These are phyloP conservation scores for Bipolaris victoriae DNA, from an alignment of 2,329 filamentous ascomycete species.

Conservation along the genomic window DNA sequence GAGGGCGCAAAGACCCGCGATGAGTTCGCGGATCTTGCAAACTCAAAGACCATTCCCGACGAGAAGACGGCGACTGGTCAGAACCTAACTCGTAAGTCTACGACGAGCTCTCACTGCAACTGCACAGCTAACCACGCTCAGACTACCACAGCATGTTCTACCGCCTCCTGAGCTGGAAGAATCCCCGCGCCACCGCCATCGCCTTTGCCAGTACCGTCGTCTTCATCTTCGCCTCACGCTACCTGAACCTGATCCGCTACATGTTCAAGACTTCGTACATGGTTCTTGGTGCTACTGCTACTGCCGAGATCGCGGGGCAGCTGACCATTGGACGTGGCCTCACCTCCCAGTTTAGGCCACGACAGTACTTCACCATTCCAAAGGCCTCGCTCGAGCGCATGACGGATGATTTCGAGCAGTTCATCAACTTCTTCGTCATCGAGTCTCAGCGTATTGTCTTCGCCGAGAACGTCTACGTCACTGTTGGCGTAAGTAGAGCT, in stretches of 20 bases:
- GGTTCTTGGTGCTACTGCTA: conserved; percentile 64
- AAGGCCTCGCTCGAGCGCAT: conserved; percentile 67
- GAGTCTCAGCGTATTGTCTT: conserved; percentile 71
- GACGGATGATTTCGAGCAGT: conserved; percentile 67
- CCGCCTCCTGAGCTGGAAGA: conserved; percentile 70
- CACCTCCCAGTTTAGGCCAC: conserved; percentile 65
- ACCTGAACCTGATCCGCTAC: conserved; percentile 67
- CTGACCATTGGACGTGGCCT: conserved; percentile 63
- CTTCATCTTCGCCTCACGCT: conserved; percentile 68
- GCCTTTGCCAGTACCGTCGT: conserved; percentile 62
- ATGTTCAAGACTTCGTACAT: conserved; percentile 66
- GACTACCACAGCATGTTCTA: conserved; percentile 72
- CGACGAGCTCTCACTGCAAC: background rate
- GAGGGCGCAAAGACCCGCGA: conserved; percentile 62
- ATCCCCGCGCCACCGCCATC: conserved; percentile 67
- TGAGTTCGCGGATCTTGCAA: conserved; percentile 65
- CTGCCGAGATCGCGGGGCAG: conserved; percentile 63
- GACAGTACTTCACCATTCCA: conserved; percentile 69
- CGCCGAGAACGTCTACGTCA: conserved; percentile 68
- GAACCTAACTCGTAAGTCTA: conserved; percentile 63
- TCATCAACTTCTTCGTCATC: conserved; percentile 72
- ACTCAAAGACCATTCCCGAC: conserved; percentile 59
- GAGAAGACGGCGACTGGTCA: conserved; percentile 65
- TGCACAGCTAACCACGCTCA: conserved; percentile 35
- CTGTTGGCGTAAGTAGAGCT: conserved; percentile 59